These are phyloP conservation scores for Plasmodium yoelii DNA, from an alignment of 169 alveolate species.

Conservation along the genomic window DNA sequence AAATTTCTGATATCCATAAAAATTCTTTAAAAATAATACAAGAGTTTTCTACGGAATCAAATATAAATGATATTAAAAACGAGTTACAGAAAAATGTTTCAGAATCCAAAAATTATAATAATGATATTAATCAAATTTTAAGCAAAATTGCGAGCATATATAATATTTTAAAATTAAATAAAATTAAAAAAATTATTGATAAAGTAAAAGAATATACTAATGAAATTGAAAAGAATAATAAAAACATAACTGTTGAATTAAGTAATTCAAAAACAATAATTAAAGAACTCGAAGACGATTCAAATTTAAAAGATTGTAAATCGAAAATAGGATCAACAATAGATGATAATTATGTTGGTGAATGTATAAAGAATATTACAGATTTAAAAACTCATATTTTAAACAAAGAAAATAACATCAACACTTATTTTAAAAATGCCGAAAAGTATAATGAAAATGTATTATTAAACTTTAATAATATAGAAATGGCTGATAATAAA, in stretches of 20 bases:
- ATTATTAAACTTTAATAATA: background rate
- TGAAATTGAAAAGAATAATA: background rate
- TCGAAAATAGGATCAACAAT: too few species aligned
- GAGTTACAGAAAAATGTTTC: background rate
- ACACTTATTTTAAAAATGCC: too few species aligned
- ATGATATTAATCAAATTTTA: background rate
- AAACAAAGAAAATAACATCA: too few species aligned
- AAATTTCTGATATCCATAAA: too few species aligned
- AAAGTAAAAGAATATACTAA: background rate
- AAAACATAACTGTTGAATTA: background rate
- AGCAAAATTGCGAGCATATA: background rate
- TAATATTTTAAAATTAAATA: background rate
- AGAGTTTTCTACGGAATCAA: background rate
- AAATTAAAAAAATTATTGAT: background rate
- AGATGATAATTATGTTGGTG: too few species aligned
- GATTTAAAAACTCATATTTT: too few species aligned
- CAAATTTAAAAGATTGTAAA: too few species aligned
- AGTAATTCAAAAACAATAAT: too few species aligned
- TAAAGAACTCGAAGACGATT: too few species aligned
- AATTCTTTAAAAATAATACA: too few species aligned
- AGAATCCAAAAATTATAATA: background rate
- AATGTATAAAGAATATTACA: too few species aligned
- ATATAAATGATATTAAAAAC: background rate
- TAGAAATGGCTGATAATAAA: constrained; percentile 9
- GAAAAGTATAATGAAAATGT: constrained; percentile 20